phyloP scores from a whole-genome alignment of 768 basidiomycete species.

The Leucosporidium scottii region DNA sequence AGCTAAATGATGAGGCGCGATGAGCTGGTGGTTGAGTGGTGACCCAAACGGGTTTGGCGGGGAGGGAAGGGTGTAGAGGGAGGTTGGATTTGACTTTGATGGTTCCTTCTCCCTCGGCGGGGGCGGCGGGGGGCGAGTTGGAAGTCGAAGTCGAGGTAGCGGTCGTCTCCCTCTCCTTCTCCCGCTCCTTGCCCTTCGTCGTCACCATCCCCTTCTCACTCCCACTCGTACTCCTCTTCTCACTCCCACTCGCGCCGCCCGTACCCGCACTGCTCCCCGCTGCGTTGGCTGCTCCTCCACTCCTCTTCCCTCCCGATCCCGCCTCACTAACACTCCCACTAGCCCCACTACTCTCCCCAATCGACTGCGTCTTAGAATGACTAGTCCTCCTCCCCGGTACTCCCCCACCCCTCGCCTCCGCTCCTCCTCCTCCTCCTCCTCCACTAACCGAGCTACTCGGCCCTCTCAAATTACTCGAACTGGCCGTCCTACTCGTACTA shows the following conservation, averaged over 20 bases:
- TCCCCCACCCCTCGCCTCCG: not conserved
- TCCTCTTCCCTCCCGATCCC: not conserved
- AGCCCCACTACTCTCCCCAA: slow-evolving; percentile 1
- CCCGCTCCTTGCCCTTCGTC: not conserved
- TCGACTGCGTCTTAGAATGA: slow-evolving; percentile 5
- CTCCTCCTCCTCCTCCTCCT: not conserved
- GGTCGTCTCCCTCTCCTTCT: not conserved
- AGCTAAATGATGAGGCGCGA: not conserved
- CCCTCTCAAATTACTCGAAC: not conserved
- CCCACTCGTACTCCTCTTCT: not conserved
- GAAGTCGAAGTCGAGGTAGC: not conserved
- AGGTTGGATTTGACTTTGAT: no score
- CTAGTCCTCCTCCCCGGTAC: slow-evolving; percentile 4
- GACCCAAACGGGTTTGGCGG: slow-evolving; percentile 25
- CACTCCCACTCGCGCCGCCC: not conserved
- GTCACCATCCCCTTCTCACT: no score
- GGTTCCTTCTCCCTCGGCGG: no score
- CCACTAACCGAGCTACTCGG: not conserved
- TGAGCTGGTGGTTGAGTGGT: not conserved
- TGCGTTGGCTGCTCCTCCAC: not conserved
- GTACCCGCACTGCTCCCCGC: not conserved
- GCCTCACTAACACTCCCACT: not conserved
- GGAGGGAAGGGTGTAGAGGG: slow-evolving; percentile 23
- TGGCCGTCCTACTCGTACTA: slow-evolving; percentile 1
- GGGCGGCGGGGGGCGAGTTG: not conserved